These are phyloP conservation scores for Pholiota microspora DNA, from an alignment of 768 basidiomycete genomes.

Conservation along the genomic window DNA sequence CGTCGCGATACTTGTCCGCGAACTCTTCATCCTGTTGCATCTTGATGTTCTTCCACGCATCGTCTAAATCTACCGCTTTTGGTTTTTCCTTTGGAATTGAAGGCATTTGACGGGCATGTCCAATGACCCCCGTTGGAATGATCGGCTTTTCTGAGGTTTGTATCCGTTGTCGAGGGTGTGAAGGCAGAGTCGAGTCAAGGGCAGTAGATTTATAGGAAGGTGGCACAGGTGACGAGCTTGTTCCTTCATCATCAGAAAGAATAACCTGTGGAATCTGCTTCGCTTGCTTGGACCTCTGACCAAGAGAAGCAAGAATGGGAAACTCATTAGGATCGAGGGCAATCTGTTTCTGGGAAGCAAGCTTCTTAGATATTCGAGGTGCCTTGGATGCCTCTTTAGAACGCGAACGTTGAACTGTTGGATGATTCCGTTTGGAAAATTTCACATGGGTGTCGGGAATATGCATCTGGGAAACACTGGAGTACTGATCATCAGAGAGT, in stretches of 20 bases:
- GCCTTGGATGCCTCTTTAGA: background rate
- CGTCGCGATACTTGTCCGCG: conserved; percentile 67
- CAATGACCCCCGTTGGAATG: background rate
- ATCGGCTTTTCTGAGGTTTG: background rate
- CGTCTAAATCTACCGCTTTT: conserved; percentile 62
- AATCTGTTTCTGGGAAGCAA: background rate
- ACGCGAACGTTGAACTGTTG: background rate
- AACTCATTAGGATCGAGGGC: conserved; percentile 8
- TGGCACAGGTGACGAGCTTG: conserved; percentile 18
- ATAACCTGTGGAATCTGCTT: conserved; percentile 4
- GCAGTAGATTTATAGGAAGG: conserved; percentile 23
- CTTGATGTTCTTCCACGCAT: conserved; percentile 76
- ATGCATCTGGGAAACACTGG: conserved; percentile 6
- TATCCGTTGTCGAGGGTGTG: background rate
- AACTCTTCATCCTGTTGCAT: conserved; percentile 68
- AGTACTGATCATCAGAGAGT: conserved; percentile 6
- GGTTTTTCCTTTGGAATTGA: conserved; percentile 37
- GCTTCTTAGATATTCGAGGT: background rate
- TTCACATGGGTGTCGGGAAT: background rate
- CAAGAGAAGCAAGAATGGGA: conserved; percentile 7
- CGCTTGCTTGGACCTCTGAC: conserved; percentile 2
- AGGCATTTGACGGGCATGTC: background rate
- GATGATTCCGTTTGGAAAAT: background rate
- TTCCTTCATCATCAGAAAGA: conserved; percentile 18
- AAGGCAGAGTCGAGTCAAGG: conserved; percentile 7